A percentile compares a stretch with the other conserved stretches of the same genome.
phyloP scores from a whole-genome alignment of 176 grass and related monocot genomes.

The Bromus sterilis region DNA sequence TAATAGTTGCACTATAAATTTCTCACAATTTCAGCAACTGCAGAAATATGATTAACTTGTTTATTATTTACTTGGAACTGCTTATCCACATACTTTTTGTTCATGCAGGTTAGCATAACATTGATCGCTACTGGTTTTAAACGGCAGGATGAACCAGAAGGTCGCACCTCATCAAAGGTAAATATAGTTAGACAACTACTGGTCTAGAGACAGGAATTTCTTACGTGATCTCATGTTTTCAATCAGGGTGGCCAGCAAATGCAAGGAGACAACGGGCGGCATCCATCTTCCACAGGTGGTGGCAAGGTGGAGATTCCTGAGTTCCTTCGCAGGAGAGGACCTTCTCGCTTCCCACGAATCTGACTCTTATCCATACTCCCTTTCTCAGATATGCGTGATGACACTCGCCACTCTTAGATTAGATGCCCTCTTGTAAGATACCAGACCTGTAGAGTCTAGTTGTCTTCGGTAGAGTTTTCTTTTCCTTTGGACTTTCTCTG shows the following conservation, averaged over 20 bases:
- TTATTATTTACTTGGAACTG: neutral
- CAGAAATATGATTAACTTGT: neutral
- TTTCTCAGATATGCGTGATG: constrained; percentile 1
- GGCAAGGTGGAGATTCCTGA: constrained; percentile 68
- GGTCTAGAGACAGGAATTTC: neutral
- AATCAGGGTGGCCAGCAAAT: constrained; percentile 47
- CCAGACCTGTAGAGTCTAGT: constrained; percentile 2
- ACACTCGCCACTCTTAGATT: constrained; percentile 6
- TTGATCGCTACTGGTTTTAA: constrained; percentile 93
- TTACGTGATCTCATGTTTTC: neutral
- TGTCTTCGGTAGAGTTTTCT: neutral
- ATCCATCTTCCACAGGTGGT: constrained; percentile 38
- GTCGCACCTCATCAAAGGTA: constrained; percentile 53
- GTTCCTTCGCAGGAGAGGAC: constrained; percentile 66
- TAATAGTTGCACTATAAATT: neutral
- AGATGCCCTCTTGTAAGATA: constrained; percentile 26
- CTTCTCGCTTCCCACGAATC: constrained; percentile 51
- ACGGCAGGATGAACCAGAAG: constrained; percentile 65
- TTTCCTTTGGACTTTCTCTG: neutral
- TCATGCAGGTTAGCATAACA: constrained; percentile 75
- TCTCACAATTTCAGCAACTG: neutral
- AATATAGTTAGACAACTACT: neutral
- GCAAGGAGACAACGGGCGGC: constrained; percentile 40
- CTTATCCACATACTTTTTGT: neutral
- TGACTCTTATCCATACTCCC: constrained; percentile 22